Base-by-base conservation (phyloP, 1,139 yeast species). In the Pichia sp. region DNA sequence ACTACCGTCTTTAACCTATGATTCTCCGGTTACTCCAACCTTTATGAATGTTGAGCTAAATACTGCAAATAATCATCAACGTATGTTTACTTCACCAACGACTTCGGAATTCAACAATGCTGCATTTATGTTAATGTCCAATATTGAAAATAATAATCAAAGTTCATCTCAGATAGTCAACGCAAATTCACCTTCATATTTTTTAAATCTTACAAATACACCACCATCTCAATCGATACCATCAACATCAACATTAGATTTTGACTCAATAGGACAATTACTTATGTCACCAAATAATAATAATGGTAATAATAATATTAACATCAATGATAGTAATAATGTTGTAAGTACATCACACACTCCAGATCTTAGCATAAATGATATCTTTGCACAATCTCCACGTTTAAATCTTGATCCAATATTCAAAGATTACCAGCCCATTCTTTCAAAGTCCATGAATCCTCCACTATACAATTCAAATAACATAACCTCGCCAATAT, bases 231-330 rank as follows among this genome's bases (percentile, higher is more conserved):
- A 28, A 29, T 42, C 18, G 16, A 11, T 9, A 42, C 3, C 43
- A n/a, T 11, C 45, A 16, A 46, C 48, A 31, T 49, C 45, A 41
- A 22, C 44, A 14, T 48, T 50, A 29, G 53, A 53, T 28, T 53
- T 53, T 29, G 53, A 53, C 27, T 38, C 49, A 18, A 53, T 53
- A 22, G 56, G 56, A 9, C 52, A 51, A n/a, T 5, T 53, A 42
- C 47, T 53, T 9, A 38, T 53, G 43, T 53, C 56, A 9, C 56
- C 56, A n/a, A 49, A 44, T n/a, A 28, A 50, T 19, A 39, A 33
- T 25, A 14, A 18, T 8, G 18, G 3, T 18, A 18, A 34, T 34
- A 34, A n/a, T 34, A n/a, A 34, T n/a, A 18, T 8, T 18, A n/a
- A n/a, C 13, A 34, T 2, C 18, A 18, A 1, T 34, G 16, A 34